A percentile compares a stretch with the other conserved stretches of the same genome.
Conservation (phyloP, 108 stramenopile genomes). For the Mediolabrus comicus region DNA sequence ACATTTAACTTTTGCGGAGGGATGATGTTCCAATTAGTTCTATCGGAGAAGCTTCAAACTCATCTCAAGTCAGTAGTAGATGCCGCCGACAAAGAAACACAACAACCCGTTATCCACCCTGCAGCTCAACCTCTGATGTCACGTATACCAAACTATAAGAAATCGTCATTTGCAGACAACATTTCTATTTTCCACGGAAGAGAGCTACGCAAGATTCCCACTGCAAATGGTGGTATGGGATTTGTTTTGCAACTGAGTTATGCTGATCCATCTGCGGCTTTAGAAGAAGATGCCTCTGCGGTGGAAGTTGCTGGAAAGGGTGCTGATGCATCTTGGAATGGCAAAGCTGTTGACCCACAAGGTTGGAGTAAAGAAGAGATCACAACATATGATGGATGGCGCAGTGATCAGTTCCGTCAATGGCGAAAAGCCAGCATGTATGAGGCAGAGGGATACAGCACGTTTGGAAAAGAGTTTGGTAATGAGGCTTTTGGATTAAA, state of each 20-base stretch:
- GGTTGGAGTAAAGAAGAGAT: conserved; percentile 72
- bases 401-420: conserved; percentile 61
- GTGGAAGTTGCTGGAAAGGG: background rate
- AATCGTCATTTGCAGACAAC: conserved; percentile 64
- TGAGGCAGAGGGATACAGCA: conserved; percentile 60
- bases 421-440: conserved; percentile 61
- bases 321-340: conserved; percentile 28
- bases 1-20: conserved; percentile 83
- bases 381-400: conserved; percentile 77
- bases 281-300: background rate
- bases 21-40: conserved; percentile 78
- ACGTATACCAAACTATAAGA: conserved; percentile 48
- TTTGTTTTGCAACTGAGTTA: conserved; percentile 73
- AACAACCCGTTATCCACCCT: conserved; percentile 47
- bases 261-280: conserved; percentile 26
- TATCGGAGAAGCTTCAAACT: conserved; percentile 54
- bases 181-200: conserved; percentile 65
- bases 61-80: conserved; percentile 48
- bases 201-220: conserved; percentile 69
- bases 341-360: conserved; percentile 57
- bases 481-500: conserved; percentile 62
- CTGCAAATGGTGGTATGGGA: conserved; percentile 73
- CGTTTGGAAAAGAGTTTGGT: conserved; percentile 59
- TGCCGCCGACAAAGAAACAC: background rate
- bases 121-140: conserved; percentile 52